Evolutionary conservation across 495 filamentous ascomycete genomes (phyloP).

Genomic region (Annulohypoxylon stygium): DNA sequence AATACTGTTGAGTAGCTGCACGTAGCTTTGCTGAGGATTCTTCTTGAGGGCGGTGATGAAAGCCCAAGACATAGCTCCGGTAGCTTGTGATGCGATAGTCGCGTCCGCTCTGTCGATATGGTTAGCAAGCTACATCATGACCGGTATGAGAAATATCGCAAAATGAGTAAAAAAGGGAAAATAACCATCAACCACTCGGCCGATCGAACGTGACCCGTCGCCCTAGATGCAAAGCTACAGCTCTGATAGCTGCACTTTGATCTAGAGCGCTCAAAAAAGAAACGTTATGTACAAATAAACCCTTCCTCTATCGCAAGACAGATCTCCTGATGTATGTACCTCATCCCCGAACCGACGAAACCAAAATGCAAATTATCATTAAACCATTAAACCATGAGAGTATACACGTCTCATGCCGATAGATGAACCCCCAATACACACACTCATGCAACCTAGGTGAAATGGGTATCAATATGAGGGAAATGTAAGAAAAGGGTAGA

Average conservation of each 20-base stretch:
- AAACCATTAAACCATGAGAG: conserved; percentile 18
- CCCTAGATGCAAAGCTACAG: conserved; percentile 63
- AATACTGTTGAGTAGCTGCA: conserved; percentile 94
- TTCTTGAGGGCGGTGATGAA: conserved; percentile 95
- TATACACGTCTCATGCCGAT: conserved; percentile 12
- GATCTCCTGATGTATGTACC: neutral
- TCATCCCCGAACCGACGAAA: neutral
- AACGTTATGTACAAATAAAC: conserved; percentile 37
- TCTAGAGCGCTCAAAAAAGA: conserved; percentile 55
- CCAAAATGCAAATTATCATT: conserved; percentile 2
- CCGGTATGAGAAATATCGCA: neutral
- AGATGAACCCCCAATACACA: conserved; percentile 4
- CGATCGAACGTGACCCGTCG: conserved; percentile 68
- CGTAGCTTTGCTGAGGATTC: conserved; percentile 98
- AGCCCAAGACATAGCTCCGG: conserved; percentile 98
- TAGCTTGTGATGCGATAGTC: conserved; percentile 82
- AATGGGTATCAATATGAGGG: conserved; percentile 41
- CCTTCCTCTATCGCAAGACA: conserved; percentile 17
- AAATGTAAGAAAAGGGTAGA: conserved; percentile 59
- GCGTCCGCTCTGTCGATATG: conserved; percentile 69
- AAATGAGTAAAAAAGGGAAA: neutral
- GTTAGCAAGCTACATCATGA: conserved; percentile 8
- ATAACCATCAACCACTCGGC: conserved; percentile 3
- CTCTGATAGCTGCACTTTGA: conserved; percentile 53
- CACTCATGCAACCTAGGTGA: conserved; percentile 1